Conservation (phyloP, 768 basidiomycete genomes). For the Lyophyllum decastes region DNA sequence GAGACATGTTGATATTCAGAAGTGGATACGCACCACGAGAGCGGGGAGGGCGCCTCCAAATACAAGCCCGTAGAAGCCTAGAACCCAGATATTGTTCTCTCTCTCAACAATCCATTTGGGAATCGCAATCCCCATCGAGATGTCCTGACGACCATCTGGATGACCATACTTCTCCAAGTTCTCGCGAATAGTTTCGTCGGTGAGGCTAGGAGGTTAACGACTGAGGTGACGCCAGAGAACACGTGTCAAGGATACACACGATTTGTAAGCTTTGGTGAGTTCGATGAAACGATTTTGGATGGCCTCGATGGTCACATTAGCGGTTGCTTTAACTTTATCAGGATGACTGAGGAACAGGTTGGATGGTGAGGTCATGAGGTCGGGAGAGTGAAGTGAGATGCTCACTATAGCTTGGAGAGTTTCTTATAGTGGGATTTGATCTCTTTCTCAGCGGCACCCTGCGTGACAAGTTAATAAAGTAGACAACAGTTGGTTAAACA, state of each 20-base stretch:
- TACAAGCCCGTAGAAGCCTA: slow-evolving; percentile 84
- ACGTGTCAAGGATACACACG: slow-evolving; percentile 46
- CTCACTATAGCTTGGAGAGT: slow-evolving; percentile 83
- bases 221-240: not conserved
- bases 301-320: slow-evolving; percentile 83
- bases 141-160: slow-evolving; percentile 95
- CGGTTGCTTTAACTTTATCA: slow-evolving; percentile 87
- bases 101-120: slow-evolving; percentile 93
- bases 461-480: not conserved
- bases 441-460: slow-evolving; percentile 80
- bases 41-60: slow-evolving; percentile 86
- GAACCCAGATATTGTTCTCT: slow-evolving; percentile 88
- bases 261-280: slow-evolving; percentile 97
- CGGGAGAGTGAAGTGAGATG: slow-evolving; percentile 3
- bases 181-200: slow-evolving; percentile 88
- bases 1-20: not conserved
- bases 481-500: not conserved
- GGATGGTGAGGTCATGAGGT: not conserved
- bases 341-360: slow-evolving; percentile 68
- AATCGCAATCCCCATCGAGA: slow-evolving; percentile 92
- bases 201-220: slow-evolving; percentile 52
- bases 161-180: slow-evolving; percentile 91
- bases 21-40: slow-evolving; percentile 60
- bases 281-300: slow-evolving; percentile 88
- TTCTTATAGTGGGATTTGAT: slow-evolving; percentile 97